Evolutionary conservation across 108 stramenopile species (phyloP).

Genomic region (Nannochloropsis granulata): DNA sequence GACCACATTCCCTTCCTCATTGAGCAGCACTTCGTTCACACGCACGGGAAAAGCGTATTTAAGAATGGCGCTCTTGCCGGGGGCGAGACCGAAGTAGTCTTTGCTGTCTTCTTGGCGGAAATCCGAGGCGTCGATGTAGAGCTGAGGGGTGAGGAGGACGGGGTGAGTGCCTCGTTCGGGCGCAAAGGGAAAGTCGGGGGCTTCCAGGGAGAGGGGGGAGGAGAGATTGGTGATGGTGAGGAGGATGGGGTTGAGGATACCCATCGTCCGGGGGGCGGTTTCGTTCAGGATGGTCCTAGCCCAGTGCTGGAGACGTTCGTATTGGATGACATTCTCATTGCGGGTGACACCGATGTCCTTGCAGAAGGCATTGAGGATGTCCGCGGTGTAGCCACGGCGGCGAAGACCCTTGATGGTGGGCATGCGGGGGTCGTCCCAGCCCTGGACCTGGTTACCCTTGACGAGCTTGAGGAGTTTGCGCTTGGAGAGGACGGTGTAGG

Average conservation of each 20-base stretch:
- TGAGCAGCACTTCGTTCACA: slow-evolving; percentile 33
- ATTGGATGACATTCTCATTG: slow-evolving; percentile 72
- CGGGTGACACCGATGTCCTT: slow-evolving; percentile 85
- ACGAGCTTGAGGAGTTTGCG: slow-evolving; percentile 87
- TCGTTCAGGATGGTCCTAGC: slow-evolving; percentile 35
- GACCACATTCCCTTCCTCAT: neutral
- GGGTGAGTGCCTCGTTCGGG: slow-evolving; percentile 55
- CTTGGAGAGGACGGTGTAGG: slow-evolving; percentile 88
- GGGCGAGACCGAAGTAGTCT: slow-evolving; percentile 79
- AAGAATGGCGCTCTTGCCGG: slow-evolving; percentile 71
- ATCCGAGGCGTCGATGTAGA: slow-evolving; percentile 80
- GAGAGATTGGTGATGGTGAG: slow-evolving; percentile 40
- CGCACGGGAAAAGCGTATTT: slow-evolving; percentile 74
- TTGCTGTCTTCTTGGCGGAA: slow-evolving; percentile 55
- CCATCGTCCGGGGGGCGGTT: slow-evolving; percentile 71
- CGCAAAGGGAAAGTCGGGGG: slow-evolving; percentile 54
- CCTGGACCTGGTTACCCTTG: slow-evolving; percentile 49
- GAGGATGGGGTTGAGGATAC: slow-evolving; percentile 65
- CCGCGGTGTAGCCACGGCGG: slow-evolving; percentile 82
- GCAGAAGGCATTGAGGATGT: slow-evolving; percentile 86
- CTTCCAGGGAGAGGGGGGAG: neutral
- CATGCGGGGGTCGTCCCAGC: slow-evolving; percentile 99
- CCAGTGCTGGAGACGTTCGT: slow-evolving; percentile 50
- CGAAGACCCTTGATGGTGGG: slow-evolving; percentile 81
- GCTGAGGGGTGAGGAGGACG: slow-evolving; percentile 51